Evolutionary conservation across 2,329 filamentous ascomycete genomes (phyloP), one percentile per base, ranked within the genome.

Genomic region (Aureobasidium leucospermi): DNA sequence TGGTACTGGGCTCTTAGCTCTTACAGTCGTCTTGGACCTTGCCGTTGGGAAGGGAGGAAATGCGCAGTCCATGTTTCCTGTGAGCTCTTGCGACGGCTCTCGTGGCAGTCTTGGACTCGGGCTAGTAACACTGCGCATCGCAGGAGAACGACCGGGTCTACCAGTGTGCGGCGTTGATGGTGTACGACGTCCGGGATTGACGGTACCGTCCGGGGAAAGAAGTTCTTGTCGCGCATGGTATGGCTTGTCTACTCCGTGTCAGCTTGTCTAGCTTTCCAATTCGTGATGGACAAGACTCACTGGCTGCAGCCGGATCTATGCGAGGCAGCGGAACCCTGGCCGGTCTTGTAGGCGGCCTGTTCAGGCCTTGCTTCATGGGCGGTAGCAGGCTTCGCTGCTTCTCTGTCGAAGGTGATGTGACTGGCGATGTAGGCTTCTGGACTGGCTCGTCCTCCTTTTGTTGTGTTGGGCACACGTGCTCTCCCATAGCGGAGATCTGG

Each of bases 401-500:
- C 62, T 70, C 82, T 71, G 68, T 83, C 78, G 23, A 15, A 7
- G 55, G 55, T 6, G 55, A 58, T 32, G 43, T 58, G 32, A 11
- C 9, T 38, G 52, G 41, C 16, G 52, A 38, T 45, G 52, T 31
- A 19, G 32, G 48, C 36, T 52, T 52, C 15, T 38, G 34, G 34
- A 15, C 13, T 11, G 32, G 6, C 31, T 52, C 13, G 16, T 52
- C 42, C 43, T 57, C 42, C 32, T 57, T 47, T 16, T 38, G 55
- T 23, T 47, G 23, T 39, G 57, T 64, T 66, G 63, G 71, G 71
- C 90, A 96, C 62, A 88, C 70, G 76, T 96, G 90, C 59, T 94
- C 89, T 62, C 88, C 89, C 88, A 96, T 91, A 70, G 85, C 78
- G 36, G 88, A 88, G 66, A 96, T 94, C 71, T 90, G 86, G 60